These are phyloP conservation scores for Aureobasidium musti DNA, from an alignment of 2,329 filamentous ascomycete genomes.

Conservation along the genomic window DNA sequence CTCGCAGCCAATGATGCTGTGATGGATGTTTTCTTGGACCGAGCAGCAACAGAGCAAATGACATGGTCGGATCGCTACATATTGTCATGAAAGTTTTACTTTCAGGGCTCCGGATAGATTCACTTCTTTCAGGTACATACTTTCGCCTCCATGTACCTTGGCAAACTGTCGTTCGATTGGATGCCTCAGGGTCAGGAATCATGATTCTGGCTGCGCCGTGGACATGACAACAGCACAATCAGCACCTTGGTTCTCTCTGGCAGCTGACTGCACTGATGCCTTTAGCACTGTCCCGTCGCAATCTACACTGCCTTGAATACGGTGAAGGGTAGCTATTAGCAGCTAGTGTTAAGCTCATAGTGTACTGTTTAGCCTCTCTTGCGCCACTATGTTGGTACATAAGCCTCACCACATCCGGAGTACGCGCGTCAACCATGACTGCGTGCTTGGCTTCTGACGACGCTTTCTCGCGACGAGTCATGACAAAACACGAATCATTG, in stretches of 20 bases:
- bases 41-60: background rate
- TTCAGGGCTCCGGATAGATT: background rate
- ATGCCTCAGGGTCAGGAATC: background rate
- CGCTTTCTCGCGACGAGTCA: background rate
- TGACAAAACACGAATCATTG: background rate
- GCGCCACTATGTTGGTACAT: background rate
- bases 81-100: background rate
- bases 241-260: background rate
- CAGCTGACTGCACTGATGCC: background rate
- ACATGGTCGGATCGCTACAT: background rate
- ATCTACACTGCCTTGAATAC: slow-evolving; percentile 5
- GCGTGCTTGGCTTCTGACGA: slow-evolving; percentile 12
- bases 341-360: slow-evolving; percentile 6
- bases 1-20: background rate
- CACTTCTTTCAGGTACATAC: background rate
- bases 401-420: slow-evolving; percentile 10
- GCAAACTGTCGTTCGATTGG: slow-evolving; percentile 5
- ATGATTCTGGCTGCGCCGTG: background rate
- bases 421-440: slow-evolving; percentile 12
- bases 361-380: slow-evolving; percentile 6
- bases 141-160: slow-evolving; percentile 1
- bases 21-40: background rate
- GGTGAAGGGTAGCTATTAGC: background rate
- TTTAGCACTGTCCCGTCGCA: background rate
- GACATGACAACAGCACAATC: slow-evolving; percentile 1